These are phyloP conservation scores for Passiflora organensis DNA, from an alignment of 345 rosid genomes.

Conservation along the genomic window DNA sequence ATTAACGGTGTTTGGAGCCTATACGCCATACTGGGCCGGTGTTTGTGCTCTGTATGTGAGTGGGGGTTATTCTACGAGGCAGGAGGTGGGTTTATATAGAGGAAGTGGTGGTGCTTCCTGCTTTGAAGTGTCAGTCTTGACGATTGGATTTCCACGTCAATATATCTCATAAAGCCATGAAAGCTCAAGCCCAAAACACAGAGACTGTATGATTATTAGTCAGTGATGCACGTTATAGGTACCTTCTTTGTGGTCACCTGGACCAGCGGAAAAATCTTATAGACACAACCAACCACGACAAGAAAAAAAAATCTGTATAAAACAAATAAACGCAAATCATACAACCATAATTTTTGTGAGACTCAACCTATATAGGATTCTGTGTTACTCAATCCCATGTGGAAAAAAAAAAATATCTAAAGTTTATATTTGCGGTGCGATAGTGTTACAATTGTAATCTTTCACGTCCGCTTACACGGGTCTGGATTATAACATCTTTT, in stretches of 20 bases:
- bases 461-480: no score
- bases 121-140: not conserved
- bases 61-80: no score
- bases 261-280: not conserved
- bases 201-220: not conserved
- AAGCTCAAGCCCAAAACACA: not conserved
- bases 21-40: no score
- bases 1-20: not conserved
- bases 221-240: slow-evolving; percentile 12
- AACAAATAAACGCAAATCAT: not conserved
- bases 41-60: no score
- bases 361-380: no score
- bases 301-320: not conserved
- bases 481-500: no score
- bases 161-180: slow-evolving; percentile 1
- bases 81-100: slow-evolving; percentile 7
- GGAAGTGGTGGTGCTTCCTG: slow-evolving; percentile 16
- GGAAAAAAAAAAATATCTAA: no score
- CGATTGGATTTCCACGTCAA: slow-evolving; percentile 25
- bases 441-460: no score
- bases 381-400: no score
- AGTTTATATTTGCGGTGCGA: no score
- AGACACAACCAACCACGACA: slow-evolving; percentile 12
- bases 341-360: no score
- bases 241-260: not conserved